Base-by-base conservation (phyloP, 495 filamentous ascomycete genomes). In the Xylaria longipes region DNA sequence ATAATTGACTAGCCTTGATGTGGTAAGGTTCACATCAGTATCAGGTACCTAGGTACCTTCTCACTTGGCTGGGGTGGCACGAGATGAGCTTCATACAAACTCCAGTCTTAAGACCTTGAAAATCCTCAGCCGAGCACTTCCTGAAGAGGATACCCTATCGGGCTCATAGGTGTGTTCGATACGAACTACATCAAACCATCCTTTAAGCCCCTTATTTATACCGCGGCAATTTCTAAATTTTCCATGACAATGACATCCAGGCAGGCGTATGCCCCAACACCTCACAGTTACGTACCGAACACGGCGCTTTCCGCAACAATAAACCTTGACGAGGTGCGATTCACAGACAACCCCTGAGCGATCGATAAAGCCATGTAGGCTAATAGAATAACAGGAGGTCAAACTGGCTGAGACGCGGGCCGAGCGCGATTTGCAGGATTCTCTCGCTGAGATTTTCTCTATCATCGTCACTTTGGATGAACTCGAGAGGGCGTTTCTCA, bases 381-480 rank as follows among this genome's bases (percentile, higher is more conserved):
- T 71, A 35, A 74, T 61, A 31, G 41, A 64, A 64, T 0, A 71
- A 29, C 69, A 98, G 91, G 97, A 99, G 88, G 94, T 97, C 70
- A 97, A 97, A 83, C 88, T 99, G 57, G 87, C 93, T 61, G 90
- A 92, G 7, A 97, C 90, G 31, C 89, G 92, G 62, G 91, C 91
- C 37, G 94, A 98, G 81, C 90, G 95, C 33, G 95, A 98, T 77
- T 89, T 98, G 5, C 93, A 97, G 82, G 96, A 98, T 77, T 98
- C 96, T 2, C 88, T 99, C 14, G 96, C 95, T 62, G 96, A 99
- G 77, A 91, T 99, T 62, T 98, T 98, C 82, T 97, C 94, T 83
- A 97, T 99, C 70, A 95, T 98, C 29, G 88, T 97, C 69, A 98
- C 96, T 0, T 84, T 99, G 27, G 96, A 99, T 77, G 95, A 95